phyloP scores from a whole-genome alignment of 1,284 basidiomycete genomes.

The Ceratobasidium sp. region DNA sequence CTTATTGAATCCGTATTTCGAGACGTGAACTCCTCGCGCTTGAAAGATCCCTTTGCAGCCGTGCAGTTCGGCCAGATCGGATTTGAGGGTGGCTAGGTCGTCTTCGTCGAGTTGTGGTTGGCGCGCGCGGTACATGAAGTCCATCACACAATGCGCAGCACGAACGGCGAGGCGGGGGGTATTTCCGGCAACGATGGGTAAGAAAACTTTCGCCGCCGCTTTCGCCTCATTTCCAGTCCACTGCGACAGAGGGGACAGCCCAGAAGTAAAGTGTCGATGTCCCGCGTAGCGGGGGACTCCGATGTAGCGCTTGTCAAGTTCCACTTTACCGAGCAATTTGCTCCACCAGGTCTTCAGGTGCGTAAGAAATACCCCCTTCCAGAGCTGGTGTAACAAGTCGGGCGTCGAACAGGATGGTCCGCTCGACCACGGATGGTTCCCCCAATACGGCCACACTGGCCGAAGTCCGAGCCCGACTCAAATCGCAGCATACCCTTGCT shows the following conservation, averaged over 20 bases:
- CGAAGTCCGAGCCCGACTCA: constrained; percentile 3
- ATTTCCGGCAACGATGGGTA: constrained; percentile 2
- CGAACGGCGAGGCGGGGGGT: constrained; percentile 30
- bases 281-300: constrained; percentile 19
- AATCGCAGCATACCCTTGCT: background rate
- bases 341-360: constrained; percentile 51
- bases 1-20: constrained; percentile 48
- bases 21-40: constrained; percentile 6
- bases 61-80: constrained; percentile 47
- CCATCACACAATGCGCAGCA: constrained; percentile 53
- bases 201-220: constrained; percentile 28
- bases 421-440: constrained; percentile 10
- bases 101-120: constrained; percentile 4
- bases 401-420: constrained; percentile 52
- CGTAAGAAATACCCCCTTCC: constrained; percentile 55
- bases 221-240: constrained; percentile 45
- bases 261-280: constrained; percentile 30
- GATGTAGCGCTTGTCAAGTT: constrained; percentile 40
- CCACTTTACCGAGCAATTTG: constrained; percentile 17
- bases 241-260: constrained; percentile 37
- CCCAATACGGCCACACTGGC: constrained; percentile 52
- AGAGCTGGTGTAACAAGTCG: constrained; percentile 56
- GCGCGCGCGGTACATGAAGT: constrained; percentile 55
- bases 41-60: constrained; percentile 48
- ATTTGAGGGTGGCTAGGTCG: constrained; percentile 41